Evolutionary conservation across 2,329 filamentous ascomycete genomes (phyloP), one percentile per base, ranked within the genome.

Genomic region (Nigrospora osmanthi): DNA sequence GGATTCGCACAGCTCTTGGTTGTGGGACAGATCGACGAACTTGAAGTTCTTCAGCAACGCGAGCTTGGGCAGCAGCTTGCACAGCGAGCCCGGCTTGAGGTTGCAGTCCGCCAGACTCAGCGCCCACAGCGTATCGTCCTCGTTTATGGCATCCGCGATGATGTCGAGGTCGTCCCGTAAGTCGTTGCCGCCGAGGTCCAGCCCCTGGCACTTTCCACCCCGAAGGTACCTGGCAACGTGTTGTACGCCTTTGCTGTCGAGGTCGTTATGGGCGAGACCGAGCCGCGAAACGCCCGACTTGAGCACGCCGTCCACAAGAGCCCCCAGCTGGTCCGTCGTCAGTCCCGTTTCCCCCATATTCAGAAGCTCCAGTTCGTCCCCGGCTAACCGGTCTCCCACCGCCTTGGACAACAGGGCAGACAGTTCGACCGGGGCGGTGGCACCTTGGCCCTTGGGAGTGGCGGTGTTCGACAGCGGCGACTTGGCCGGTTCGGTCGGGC

Each of bases 21-120:
- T 97, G 57, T 95, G 89, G 6, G 89, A 95, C 33, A 98, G 71
- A 61, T 97, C 93, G 47, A 98, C 80, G 59, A 96, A 96, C 16
- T 87, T 82, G 59, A 96, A 85, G 51, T 84, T 79, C 2, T 75
- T 73, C 45, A 96, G 69, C 52, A 75, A 80, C 23, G 77, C 73
- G 44, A 97, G 67, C 7, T 80, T 80, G 5, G 89, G 88, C 42
- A 97, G 75, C 12, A 97, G 71, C 44, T 80, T 78, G 62, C 79
- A 85, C 17, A 97, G 70, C 11, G 84, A 82, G 1, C 79, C 72
- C 0, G 89, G 83, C 5, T 77, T 80, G 44, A 98, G 70, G 46
- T 88, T 87, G 66, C 90, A 96, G 55, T 89, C 85, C 1, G 89
- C 88, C 49, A 98, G 66, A 61, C 89, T 91, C 42, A 98, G 69